phyloP scores from a whole-genome alignment of 441 rosid genomes.

The Geranium incanum region DNA sequence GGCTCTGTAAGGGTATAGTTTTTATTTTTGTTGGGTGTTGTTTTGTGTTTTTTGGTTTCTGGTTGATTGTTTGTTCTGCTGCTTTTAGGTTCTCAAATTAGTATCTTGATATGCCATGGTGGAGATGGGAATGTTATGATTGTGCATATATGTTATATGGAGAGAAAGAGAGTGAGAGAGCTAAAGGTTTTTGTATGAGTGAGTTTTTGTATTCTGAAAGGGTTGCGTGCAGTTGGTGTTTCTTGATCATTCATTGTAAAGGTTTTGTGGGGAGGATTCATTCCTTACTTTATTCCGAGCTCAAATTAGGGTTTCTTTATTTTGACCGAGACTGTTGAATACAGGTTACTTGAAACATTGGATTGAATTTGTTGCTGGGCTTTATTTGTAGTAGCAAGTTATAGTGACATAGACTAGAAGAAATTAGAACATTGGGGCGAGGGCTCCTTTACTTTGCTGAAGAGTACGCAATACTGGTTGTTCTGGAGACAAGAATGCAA shows the following conservation, averaged over 20 bases:
- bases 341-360: slow-evolving; percentile 15
- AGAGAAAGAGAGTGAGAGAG: not conserved
- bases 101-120: slow-evolving; percentile 17
- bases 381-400: slow-evolving; percentile 13
- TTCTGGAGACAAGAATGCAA: slow-evolving; percentile 46
- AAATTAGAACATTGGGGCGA: slow-evolving; percentile 5
- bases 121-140: slow-evolving; percentile 2
- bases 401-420: slow-evolving; percentile 14
- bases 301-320: slow-evolving; percentile 5
- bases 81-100: slow-evolving; percentile 9
- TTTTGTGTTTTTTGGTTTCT: slow-evolving; percentile 5
- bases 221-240: slow-evolving; percentile 6
- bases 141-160: not conserved
- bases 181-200: slow-evolving; percentile 9
- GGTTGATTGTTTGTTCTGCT: not conserved
- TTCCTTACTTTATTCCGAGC: slow-evolving; percentile 11
- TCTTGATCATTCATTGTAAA: not conserved
- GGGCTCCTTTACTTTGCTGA: slow-evolving; percentile 12
- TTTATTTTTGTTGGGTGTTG: not conserved
- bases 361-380: slow-evolving; percentile 13
- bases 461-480: slow-evolving; percentile 7
- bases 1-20: not conserved
- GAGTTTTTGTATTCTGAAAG: slow-evolving; percentile 14
- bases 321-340: slow-evolving; percentile 14
- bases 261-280: slow-evolving; percentile 15